Evolutionary conservation across 345 rosid genomes (phyloP).

Genomic region (Arabis alpina): DNA sequence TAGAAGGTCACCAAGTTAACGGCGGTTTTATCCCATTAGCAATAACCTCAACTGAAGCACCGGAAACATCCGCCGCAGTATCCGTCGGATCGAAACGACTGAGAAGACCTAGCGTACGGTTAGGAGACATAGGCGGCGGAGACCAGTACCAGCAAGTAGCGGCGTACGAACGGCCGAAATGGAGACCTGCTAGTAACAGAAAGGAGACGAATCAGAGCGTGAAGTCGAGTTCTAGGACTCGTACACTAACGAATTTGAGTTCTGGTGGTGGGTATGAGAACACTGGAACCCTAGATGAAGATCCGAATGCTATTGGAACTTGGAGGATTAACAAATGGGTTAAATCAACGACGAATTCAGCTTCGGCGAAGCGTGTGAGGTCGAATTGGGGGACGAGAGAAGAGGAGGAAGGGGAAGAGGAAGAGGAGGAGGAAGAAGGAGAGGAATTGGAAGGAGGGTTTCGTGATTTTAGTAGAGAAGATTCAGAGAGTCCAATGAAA

Average conservation of each 20-base stretch:
- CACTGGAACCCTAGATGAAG: slow-evolving; percentile 66
- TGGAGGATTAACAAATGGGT: slow-evolving; percentile 61
- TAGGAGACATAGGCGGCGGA: slow-evolving; percentile 93
- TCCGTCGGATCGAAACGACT: slow-evolving; percentile 75
- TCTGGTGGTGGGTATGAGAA: slow-evolving; percentile 46
- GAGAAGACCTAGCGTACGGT: slow-evolving; percentile 87
- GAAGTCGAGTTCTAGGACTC: slow-evolving; percentile 60
- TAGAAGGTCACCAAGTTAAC: slow-evolving; percentile 56
- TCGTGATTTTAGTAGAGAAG: slow-evolving; percentile 62
- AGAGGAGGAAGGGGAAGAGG: slow-evolving; percentile 45
- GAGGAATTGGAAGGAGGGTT: slow-evolving; percentile 58
- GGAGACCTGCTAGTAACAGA: slow-evolving; percentile 45
- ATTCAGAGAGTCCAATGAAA: slow-evolving; percentile 68
- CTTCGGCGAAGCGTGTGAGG: slow-evolving; percentile 55
- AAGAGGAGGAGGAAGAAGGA: slow-evolving; percentile 49
- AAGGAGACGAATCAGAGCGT: slow-evolving; percentile 38
- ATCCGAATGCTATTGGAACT: slow-evolving; percentile 63
- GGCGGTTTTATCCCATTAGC: slow-evolving; percentile 46
- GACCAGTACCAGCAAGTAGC: slow-evolving; percentile 51
- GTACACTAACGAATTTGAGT: slow-evolving; percentile 61
- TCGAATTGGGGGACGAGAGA: slow-evolving; percentile 70
- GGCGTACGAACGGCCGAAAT: slow-evolving; percentile 44
- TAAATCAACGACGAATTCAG: slow-evolving; percentile 1
- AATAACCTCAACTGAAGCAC: slow-evolving; percentile 48
- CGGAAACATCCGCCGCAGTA: slow-evolving; percentile 45